A percentile compares a stretch with the other conserved stretches of the same genome.
phyloP scores from a whole-genome alignment of 139 green algal species.

The Chlamydomonas asymmetrica region DNA sequence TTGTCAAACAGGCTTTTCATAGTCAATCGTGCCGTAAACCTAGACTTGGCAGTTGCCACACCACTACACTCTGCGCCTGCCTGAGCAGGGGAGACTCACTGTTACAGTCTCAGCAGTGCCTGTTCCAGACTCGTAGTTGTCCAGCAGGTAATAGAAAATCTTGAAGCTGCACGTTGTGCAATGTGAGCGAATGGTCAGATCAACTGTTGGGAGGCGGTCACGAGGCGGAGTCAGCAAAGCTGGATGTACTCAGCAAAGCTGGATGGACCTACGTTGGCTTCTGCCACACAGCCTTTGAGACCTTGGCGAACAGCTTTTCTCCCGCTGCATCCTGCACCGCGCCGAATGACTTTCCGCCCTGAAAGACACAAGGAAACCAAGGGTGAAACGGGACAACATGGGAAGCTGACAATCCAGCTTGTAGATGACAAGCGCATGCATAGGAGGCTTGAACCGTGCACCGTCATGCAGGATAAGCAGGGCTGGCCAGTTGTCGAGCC shows the following conservation, averaged over 20 bases:
- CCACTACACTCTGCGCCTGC: too few species aligned
- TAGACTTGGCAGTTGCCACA: too few species aligned
- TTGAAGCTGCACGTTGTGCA: neutral
- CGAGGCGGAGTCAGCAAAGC: neutral
- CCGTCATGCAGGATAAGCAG: too few species aligned
- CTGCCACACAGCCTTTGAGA: constrained; percentile 44
- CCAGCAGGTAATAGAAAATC: constrained; percentile 66
- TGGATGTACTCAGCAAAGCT: neutral
- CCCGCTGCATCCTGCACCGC: constrained; percentile 37
- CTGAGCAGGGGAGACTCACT: too few species aligned
- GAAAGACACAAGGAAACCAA: constrained; percentile 3
- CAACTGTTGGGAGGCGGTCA: neutral
- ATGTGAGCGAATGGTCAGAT: neutral
- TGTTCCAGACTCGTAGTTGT: constrained; percentile 55
- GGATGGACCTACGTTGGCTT: constrained; percentile 43
- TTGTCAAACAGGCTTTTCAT: too few species aligned
- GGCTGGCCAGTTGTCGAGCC: too few species aligned
- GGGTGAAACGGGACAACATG: neutral
- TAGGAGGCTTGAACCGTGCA: too few species aligned
- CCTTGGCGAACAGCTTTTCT: constrained; percentile 56
- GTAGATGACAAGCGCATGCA: neutral
- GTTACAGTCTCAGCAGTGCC: constrained; percentile 5
- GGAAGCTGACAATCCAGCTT: neutral
- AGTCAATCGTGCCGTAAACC: too few species aligned
- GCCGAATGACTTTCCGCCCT: constrained; percentile 53